Evolutionary conservation across 2,329 filamentous ascomycete genomes (phyloP), one percentile per base, ranked within the genome.

Genomic region (Pseudocercospora macadamiae): DNA sequence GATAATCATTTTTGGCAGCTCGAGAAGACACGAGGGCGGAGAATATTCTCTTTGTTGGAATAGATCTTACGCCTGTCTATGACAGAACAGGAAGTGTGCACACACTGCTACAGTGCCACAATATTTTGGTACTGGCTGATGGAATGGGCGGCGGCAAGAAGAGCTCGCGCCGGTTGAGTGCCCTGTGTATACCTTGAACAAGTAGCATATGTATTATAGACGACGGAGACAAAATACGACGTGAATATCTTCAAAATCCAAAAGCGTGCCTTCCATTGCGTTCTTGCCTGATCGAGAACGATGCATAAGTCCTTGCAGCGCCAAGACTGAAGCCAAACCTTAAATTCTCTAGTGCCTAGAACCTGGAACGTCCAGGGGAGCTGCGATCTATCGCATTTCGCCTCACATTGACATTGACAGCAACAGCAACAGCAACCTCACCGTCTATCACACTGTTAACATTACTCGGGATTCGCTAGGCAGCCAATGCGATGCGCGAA

Each of bases 31-130:
- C 21, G 57, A 54, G 47, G 21, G 44, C 28, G 53, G n/a, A 18
- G 47, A 34, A 49, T 49, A 49, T 60, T 53, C 37, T 47, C 23
- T 59, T 59, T 49, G 34, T 60, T 57, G 48, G 51, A 44, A 57
- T 59, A 54, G 56, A 47, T 44, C 36, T 53, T 58, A 34, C 19
- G 52, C 49, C 36, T 59, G 55, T 39, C 44, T 60, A 47, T 39
- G 45, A 57, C 26, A 21, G 32, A 25, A 32, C 25, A 14, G 28
- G 18, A 23, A 52, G 37, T 19, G 34, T 7, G 3, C 6, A 21
- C 12, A 36, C 32, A 51, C 10, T 42, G 23, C 28, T 47, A 21
- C 26, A 14, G 19, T 19, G 19, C 21, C n/a, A n/a, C n/a, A n/a
- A n/a, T n/a, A n/a, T 47, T 23, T 25, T 47, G 26, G 47, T 9